Percentiles rank a stretch among this genome's conserved stretches.
Conservation (phyloP, 495 filamentous ascomycete genomes). For the Aspergillus carlsbadensis region DNA sequence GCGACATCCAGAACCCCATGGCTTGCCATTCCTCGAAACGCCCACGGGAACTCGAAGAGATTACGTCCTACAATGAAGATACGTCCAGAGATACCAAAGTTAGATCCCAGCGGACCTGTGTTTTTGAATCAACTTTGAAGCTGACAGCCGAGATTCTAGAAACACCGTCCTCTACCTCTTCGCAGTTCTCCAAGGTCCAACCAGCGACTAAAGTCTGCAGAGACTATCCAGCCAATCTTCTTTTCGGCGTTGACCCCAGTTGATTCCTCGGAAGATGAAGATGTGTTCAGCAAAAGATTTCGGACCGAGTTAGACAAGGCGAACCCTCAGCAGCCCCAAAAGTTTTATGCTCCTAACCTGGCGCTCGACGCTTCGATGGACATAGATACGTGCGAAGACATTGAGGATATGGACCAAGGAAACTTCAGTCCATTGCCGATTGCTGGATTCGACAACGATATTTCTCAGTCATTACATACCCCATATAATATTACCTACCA, state of each 20-base stretch:
- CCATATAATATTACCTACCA: background rate
- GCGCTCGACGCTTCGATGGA: slow-evolving; percentile 35
- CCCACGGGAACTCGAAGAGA: slow-evolving; percentile 23
- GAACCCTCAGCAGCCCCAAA: slow-evolving; percentile 2
- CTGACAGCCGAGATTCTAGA: slow-evolving; percentile 24
- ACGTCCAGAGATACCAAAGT: slow-evolving; percentile 25
- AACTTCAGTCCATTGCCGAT: slow-evolving; percentile 22
- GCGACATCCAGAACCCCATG: slow-evolving; percentile 16
- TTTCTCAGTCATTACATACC: background rate
- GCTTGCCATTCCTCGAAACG: slow-evolving; percentile 22
- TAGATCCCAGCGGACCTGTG: background rate
- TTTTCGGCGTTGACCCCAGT: slow-evolving; percentile 34
- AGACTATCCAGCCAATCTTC: slow-evolving; percentile 14
- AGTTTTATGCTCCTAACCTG: background rate
- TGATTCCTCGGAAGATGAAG: slow-evolving; percentile 38
- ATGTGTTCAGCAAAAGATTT: slow-evolving; percentile 6
- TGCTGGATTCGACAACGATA: background rate
- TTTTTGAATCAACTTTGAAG: background rate
- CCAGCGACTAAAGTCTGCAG: slow-evolving; percentile 19
- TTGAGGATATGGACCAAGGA: slow-evolving; percentile 29
- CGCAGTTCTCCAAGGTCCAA: slow-evolving; percentile 28
- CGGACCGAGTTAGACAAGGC: background rate
- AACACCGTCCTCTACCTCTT: slow-evolving; percentile 34
- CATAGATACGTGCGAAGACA: slow-evolving; percentile 53
- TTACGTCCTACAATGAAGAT: slow-evolving; percentile 11